Conservation (phyloP, 306 rosid species). For the Lagenaria siceraria region DNA sequence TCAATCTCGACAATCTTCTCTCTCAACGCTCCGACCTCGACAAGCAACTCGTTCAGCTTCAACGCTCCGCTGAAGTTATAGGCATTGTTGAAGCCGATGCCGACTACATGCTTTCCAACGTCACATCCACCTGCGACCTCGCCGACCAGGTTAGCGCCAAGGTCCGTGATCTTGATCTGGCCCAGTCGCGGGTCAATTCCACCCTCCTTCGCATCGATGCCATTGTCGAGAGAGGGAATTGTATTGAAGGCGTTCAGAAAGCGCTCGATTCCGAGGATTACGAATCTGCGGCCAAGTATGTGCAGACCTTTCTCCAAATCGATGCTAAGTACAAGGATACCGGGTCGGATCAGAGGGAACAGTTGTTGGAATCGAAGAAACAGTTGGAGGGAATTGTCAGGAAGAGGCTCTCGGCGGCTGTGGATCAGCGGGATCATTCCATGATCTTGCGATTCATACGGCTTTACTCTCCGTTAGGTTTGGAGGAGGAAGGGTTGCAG, state of each 20-base stretch:
- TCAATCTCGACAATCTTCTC: slow-evolving; percentile 54
- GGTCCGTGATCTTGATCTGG: slow-evolving; percentile 88
- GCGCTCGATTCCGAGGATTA: slow-evolving; percentile 61
- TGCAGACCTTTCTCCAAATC: slow-evolving; percentile 53
- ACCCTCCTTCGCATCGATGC: slow-evolving; percentile 79
- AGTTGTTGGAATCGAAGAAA: slow-evolving; percentile 43
- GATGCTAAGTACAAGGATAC: slow-evolving; percentile 60
- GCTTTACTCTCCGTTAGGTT: slow-evolving; percentile 56
- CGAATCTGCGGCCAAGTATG: slow-evolving; percentile 50
- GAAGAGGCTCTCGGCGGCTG: slow-evolving; percentile 62
- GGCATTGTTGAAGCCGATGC: slow-evolving; percentile 61
- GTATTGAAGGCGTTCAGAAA: slow-evolving; percentile 56
- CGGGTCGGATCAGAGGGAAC: slow-evolving; percentile 68
- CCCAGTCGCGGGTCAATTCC: slow-evolving; percentile 70
- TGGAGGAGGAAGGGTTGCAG: slow-evolving; percentile 87
- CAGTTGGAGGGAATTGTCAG: slow-evolving; percentile 60
- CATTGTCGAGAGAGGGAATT: slow-evolving; percentile 59
- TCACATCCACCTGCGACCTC: slow-evolving; percentile 37
- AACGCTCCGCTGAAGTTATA: slow-evolving; percentile 56
- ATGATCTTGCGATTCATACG: slow-evolving; percentile 47
- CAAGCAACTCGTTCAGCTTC: slow-evolving; percentile 51
- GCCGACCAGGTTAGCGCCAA: slow-evolving; percentile 50
- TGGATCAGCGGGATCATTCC: slow-evolving; percentile 69
- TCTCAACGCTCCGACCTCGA: slow-evolving; percentile 76
- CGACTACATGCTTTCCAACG: slow-evolving; percentile 33